Evolutionary conservation across 176 grass and related monocot species (phyloP).

Genomic region (Elaeis guineensis): DNA sequence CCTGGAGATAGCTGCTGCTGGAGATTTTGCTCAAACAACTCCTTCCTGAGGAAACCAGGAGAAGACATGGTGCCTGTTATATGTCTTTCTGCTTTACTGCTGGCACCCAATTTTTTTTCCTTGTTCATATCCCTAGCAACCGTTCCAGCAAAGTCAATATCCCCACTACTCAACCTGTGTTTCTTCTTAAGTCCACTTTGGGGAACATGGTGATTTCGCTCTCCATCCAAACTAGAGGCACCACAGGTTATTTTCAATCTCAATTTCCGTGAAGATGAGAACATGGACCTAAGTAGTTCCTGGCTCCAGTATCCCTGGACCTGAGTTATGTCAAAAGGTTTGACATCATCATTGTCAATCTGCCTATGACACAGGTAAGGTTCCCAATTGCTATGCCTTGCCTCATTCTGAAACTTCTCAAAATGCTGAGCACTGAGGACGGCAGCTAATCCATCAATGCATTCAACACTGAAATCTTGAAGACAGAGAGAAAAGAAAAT

Average conservation of each 20-base stretch:
- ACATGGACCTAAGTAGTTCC: slow-evolving; percentile 63
- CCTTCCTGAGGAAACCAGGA: slow-evolving; percentile 16
- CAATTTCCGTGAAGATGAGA: slow-evolving; percentile 60
- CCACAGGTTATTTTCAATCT: slow-evolving; percentile 53
- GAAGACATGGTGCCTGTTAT: neutral
- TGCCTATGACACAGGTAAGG: slow-evolving; percentile 61
- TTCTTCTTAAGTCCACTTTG: slow-evolving; percentile 29
- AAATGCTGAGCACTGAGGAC: slow-evolving; percentile 75
- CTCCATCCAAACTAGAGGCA: slow-evolving; percentile 27
- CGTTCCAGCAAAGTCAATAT: slow-evolving; percentile 1
- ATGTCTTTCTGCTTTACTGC: slow-evolving; percentile 1
- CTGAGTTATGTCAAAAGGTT: slow-evolving; percentile 71
- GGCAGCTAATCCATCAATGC: slow-evolving; percentile 85
- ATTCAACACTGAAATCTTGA: slow-evolving; percentile 92
- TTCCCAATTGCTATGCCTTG: slow-evolving; percentile 27
- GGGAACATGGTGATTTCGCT: slow-evolving; percentile 5
- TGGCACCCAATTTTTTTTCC: neutral
- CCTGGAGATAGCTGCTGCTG: slow-evolving; percentile 41
- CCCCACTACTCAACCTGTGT: slow-evolving; percentile 4
- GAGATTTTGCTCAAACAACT: slow-evolving; percentile 16
- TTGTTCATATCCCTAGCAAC: slow-evolving; percentile 11
- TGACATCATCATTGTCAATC: slow-evolving; percentile 60
- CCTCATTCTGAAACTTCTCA: slow-evolving; percentile 48
- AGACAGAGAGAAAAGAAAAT: slow-evolving; percentile 78
- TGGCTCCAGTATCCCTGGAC: slow-evolving; percentile 92